Evolutionary conservation across 1,284 basidiomycete genomes (phyloP).

Genomic region (Cyathus olla): DNA sequence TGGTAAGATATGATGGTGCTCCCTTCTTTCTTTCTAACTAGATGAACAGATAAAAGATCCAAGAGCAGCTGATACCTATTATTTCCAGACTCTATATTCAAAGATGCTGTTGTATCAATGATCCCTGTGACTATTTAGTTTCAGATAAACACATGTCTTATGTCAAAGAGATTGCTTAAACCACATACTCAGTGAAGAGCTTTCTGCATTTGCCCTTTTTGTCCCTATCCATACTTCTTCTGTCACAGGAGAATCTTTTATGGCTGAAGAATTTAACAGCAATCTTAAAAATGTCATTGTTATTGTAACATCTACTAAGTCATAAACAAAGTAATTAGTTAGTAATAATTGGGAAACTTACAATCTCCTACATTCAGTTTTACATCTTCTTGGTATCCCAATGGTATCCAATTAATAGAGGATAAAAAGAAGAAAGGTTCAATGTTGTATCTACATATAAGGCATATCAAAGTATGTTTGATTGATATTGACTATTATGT

Average conservation of each 20-base stretch:
- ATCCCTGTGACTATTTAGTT: constrained; percentile 24
- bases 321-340: not conserved
- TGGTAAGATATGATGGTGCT: constrained; percentile 56
- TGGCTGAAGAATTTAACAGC: constrained; percentile 6
- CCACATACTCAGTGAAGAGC: not conserved
- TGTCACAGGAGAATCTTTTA: no score
- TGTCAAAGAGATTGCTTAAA: no score
- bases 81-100: constrained; percentile 42
- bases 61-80: constrained; percentile 15
- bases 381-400: constrained; percentile 48
- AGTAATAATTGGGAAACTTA: constrained; percentile 20
- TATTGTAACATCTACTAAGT: constrained; percentile 43
- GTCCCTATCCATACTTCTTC: no score
- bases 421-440: constrained; percentile 56
- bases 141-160: no score
- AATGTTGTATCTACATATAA: constrained; percentile 43
- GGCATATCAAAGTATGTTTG: not conserved
- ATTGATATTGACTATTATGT: not conserved
- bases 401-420: constrained; percentile 52
- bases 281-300: constrained; percentile 50
- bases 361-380: constrained; percentile 39
- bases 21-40: constrained; percentile 43
- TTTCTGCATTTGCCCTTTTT: not conserved
- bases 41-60: constrained; percentile 53
- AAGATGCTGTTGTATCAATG: constrained; percentile 57